A percentile compares a stretch with the other conserved stretches of the same genome.
phyloP scores from a whole-genome alignment of 805 yeast species.

The Ogataea parapolymorpha region DNA sequence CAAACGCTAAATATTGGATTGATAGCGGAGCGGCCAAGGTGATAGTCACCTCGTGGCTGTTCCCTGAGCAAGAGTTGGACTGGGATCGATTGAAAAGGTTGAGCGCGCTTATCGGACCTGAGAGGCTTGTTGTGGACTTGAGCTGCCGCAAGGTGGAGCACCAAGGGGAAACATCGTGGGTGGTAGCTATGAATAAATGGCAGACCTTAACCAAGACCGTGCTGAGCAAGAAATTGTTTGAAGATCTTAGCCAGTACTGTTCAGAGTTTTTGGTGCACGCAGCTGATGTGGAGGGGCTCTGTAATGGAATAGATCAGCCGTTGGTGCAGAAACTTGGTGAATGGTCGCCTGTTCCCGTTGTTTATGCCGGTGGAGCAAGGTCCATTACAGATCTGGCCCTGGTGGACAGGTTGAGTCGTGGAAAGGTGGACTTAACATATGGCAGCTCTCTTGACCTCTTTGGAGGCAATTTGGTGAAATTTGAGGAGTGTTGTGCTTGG shows the following conservation, averaged over 20 bases:
- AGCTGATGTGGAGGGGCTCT: slow-evolving; percentile 97
- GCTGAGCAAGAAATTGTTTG: slow-evolving; percentile 53
- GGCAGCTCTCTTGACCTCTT: slow-evolving; percentile 94
- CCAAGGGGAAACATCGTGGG: slow-evolving; percentile 53
- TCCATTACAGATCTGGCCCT: slow-evolving; percentile 61
- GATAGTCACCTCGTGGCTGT: slow-evolving; percentile 89
- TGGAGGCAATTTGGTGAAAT: slow-evolving; percentile 82
- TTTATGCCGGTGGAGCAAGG: slow-evolving; percentile 97
- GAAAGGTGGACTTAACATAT: slow-evolving; percentile 85
- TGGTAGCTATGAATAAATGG: slow-evolving; percentile 98
- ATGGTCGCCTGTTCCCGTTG: slow-evolving; percentile 77
- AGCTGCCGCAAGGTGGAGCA: slow-evolving; percentile 60
- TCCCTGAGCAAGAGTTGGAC: slow-evolving; percentile 58
- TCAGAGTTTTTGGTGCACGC: slow-evolving; percentile 92
- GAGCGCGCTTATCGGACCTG: slow-evolving; percentile 56
- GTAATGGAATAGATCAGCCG: slow-evolving; percentile 85
- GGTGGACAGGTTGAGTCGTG: slow-evolving; percentile 67
- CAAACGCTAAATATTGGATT: slow-evolving; percentile 78
- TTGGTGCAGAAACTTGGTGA: slow-evolving; percentile 68
- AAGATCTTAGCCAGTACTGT: slow-evolving; percentile 58
- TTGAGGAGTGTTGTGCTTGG: slow-evolving; percentile 76
- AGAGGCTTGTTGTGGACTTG: slow-evolving; percentile 77
- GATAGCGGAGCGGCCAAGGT: slow-evolving; percentile 78
- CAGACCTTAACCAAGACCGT: slow-evolving; percentile 74
- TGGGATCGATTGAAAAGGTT: slow-evolving; percentile 50